Base-by-base conservation (phyloP, 495 filamentous ascomycete species). In the Chaetomidium leptoderma region DNA sequence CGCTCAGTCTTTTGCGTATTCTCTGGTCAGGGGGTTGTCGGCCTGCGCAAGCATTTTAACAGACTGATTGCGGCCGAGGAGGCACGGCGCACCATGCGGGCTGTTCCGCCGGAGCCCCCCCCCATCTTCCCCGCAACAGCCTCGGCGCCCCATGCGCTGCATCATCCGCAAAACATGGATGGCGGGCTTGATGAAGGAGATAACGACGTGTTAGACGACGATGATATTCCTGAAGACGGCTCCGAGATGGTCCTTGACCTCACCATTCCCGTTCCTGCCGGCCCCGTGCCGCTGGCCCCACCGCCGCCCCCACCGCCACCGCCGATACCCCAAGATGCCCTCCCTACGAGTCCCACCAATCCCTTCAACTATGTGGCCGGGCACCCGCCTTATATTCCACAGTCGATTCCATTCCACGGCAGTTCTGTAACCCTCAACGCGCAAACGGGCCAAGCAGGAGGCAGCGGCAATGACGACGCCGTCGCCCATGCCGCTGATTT, bases 1-100 rank as follows among this genome's bases (percentile, higher is more conserved):
- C 85, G 93, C 54, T 85, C 88, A 9, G 90, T 97, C 21, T 99
- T 95, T 70, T 99, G 95, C 69, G 95, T 99, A 40, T 99, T 97
- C 72, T 96, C 91, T 17, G 93, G 95, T 10, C 76, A 82, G 35
- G 92, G 91, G 21, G 95, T 99, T 27, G 76, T 76, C 32, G 78
- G 80, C 46, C 81, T 99, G 5, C 90, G 95, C 24, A 75, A 82
- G 24, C 84, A 88, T 64, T 77, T 98, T 32, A 96, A 95, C 61
- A 49, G n/a, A 17, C 64, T 16, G 66, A 76, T 32, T 62, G 66
- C 0, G 61, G 63, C 32, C 70, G 74, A 57, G 66, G 65, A 24
- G 63, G 62, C 19, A 19, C 59, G 52, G 9, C 60, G 58, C 16
- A 6, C 51, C 3, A 14, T 21, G 33, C 27, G 27, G 16, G 16